Evolutionary conservation across 345 rosid species (phyloP), one percentile per base, ranked within the genome.

Genomic region (Clausena lansium): DNA sequence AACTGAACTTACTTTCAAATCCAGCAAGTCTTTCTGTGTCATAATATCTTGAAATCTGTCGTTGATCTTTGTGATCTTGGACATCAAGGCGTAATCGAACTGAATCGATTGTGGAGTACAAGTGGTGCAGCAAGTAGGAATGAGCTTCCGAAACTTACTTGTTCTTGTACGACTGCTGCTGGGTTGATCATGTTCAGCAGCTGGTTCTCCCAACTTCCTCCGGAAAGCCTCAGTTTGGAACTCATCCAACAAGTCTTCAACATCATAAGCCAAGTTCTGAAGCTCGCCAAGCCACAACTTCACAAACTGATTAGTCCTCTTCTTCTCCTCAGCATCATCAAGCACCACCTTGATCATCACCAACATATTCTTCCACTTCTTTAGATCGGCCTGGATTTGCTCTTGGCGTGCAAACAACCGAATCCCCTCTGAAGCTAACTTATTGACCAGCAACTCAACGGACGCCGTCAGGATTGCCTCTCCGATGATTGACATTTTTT

Each of bases 331-430:
- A 17, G 55, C 55, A 50, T 50, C 55, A 50, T 1, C 55, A 17
- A 50, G 55, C 19, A 50, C 55, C 0, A 7, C 55, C 22, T 5
- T 50, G 7, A 50, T 50, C 55, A 0, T 17, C 22, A 0, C 55
- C 50, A 45, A 45, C 50, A 3, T 45, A 0, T 11, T 11, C 50
- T 45, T 0, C 50, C 50, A 45, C 50, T 45, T 11, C 4, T 0
- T 0, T 45, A 45, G 50, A 3, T 45, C 17, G 1, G 0, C 50
- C 0, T 3, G 15, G 15, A 45, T 45, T 0, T 3, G 0, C 50
- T 0, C 50, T 11, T 45, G 50, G 15, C 50, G 50, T 45, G 5
- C 50, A 45, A 45, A 45, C 0, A 45, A 3, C 50, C 0, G 50
- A 11, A 45, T 11, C 50, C 50, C 50, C 50, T 0, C 50, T 0